Conservation (phyloP, 1,139 yeast genomes). For the Saccharomyces pastorianus region DNA sequence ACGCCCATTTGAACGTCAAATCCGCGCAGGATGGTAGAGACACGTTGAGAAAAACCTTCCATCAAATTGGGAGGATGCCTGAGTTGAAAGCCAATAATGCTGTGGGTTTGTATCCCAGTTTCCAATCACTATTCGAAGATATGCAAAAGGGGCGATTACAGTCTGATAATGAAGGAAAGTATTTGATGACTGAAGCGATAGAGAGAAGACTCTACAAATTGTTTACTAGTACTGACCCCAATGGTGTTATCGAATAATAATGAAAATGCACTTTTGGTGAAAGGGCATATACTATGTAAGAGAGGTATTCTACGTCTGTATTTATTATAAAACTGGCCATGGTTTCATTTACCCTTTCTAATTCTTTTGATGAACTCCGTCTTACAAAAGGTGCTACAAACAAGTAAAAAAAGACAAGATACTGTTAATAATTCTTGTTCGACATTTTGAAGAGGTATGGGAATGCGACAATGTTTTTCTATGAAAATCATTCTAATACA, state of each 20-base stretch:
- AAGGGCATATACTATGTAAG: neutral
- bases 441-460: neutral
- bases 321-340: too few species aligned
- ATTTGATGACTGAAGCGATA: conserved; percentile 35
- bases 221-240: conserved; percentile 45
- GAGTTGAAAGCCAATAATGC: conserved; percentile 33
- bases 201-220: conserved; percentile 41
- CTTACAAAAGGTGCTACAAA: conserved; percentile 34
- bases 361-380: conserved; percentile 32
- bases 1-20: conserved; percentile 46
- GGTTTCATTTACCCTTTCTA: conserved; percentile 2
- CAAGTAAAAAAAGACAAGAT: neutral
- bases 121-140: conserved; percentile 35
- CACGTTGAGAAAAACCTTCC: conserved; percentile 42
- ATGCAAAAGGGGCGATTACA: conserved; percentile 26
- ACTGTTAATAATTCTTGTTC: neutral
- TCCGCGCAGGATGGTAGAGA: conserved; percentile 45
- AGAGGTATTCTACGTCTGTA: too few species aligned
- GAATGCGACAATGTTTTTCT: neutral
- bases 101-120: conserved; percentile 33
- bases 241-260: conserved; percentile 31
- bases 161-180: conserved; percentile 32
- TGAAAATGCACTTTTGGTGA: neutral
- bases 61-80: conserved; percentile 52
- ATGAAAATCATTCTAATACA: conserved; percentile 27